A percentile compares a stretch with the other conserved stretches of the same genome.
These are phyloP conservation scores for Postia placenta DNA, from an alignment of 768 basidiomycete genomes.

Conservation along the genomic window DNA sequence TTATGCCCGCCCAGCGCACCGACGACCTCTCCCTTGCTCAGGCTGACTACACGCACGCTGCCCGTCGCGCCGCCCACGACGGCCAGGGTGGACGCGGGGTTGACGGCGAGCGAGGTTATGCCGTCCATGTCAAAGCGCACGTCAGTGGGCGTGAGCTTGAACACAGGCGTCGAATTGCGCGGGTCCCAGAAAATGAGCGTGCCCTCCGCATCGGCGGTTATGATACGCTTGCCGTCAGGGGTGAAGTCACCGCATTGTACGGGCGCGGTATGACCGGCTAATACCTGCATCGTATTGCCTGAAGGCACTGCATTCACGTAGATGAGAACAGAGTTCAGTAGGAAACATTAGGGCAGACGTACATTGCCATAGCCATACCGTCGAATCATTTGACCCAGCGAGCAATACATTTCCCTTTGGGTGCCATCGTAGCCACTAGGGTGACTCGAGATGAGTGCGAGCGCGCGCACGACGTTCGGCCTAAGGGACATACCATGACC, in stretches of 20 bases:
- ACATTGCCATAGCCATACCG: slow-evolving; percentile 98
- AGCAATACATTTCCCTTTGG: slow-evolving; percentile 86
- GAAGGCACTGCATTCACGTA: slow-evolving; percentile 64
- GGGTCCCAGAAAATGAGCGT: slow-evolving; percentile 90
- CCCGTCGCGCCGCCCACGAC: slow-evolving; percentile 87
- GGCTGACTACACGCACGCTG: slow-evolving; percentile 78
- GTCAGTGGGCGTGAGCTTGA: slow-evolving; percentile 70
- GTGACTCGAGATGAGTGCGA: slow-evolving; percentile 3
- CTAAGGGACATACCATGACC: slow-evolving; percentile 63
- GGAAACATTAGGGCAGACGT: slow-evolving; percentile 22
- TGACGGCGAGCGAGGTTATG: slow-evolving; percentile 82
- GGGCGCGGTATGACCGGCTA: slow-evolving; percentile 82
- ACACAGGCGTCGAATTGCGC: slow-evolving; percentile 64
- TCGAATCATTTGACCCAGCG: slow-evolving; percentile 89
- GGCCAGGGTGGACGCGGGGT: slow-evolving; percentile 82
- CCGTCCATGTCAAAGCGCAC: slow-evolving; percentile 76
- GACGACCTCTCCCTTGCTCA: slow-evolving; percentile 82
- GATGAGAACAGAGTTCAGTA: background rate
- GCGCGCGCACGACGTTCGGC: background rate
- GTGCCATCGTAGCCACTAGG: slow-evolving; percentile 92
- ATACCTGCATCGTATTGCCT: slow-evolving; percentile 93
- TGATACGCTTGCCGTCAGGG: slow-evolving; percentile 86
- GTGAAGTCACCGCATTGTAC: slow-evolving; percentile 89
- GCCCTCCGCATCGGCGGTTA: slow-evolving; percentile 82
- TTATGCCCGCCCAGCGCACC: slow-evolving; percentile 75